Evolutionary conservation across 257 asterid species (phyloP), one percentile per base, ranked within the genome.

Genomic region (Anisodus tanguticus): DNA sequence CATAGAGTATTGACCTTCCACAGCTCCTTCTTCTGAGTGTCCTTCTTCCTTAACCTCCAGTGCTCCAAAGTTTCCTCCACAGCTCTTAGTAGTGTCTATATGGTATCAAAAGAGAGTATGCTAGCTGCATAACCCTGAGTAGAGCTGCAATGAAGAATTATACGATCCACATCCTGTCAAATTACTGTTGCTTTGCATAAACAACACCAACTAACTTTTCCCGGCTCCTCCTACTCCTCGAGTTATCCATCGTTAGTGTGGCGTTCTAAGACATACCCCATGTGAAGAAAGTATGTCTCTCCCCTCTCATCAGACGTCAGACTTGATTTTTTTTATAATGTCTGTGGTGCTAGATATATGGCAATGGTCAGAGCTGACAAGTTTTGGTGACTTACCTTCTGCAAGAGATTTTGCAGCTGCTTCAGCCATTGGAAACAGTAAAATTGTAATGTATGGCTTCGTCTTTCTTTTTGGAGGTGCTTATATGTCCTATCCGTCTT

Each of bases 321-420:
- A 51, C 49, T 31, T 77, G 64, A 77, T 53, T 31, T 7, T 39
- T 51, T 77, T 49, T 13, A n/a, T 45, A 45, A 0, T 0, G 19
- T 53, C 64, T 8, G 64, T 31, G 82, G 66, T 86, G 71, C 60
- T 85, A 97, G 99, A 95, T 90, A 90, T 92, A 90, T 97, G 99
- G 99, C 98, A 97, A 87, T 97, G 99, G 99, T 95, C 99, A 35
- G 98, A 97, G 88, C 97, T 97, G 80, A 90, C 99, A 84, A 95
- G 98, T 85, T 95, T 97, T 79, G 98, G 99, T 66, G 99, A 97
- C 88, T 90, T 97, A 90, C 99, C 99, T 59, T 97, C 98, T 9
- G 89, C 98, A 57, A 89, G 99, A 88, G 99, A 97, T 89, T 97
- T 97, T 86, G 93, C 99, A 63, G 95, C 99, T 83, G 98, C 98